These are phyloP conservation scores for Pyracantha coccinea DNA, from an alignment of 331 rosid species.

Conservation along the genomic window DNA sequence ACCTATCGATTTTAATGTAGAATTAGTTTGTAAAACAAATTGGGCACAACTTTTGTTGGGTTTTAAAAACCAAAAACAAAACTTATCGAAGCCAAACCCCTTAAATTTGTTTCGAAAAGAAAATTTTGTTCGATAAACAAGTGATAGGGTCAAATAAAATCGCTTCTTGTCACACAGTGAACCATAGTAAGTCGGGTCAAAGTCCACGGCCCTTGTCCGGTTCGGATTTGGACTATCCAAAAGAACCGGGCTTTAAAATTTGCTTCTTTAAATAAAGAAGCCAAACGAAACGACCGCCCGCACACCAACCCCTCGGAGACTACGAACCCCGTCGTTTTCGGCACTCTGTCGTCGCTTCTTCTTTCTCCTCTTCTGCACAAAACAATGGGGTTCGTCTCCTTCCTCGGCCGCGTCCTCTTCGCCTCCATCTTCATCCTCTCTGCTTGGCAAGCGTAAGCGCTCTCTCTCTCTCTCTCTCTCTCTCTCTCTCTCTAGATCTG, in stretches of 20 bases:
- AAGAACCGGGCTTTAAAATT: background rate
- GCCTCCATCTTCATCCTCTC: constrained; percentile 90
- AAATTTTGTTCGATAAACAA: no score
- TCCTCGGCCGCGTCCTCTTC: constrained; percentile 82
- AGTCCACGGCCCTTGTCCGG: no score
- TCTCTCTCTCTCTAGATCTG: background rate
- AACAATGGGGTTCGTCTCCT: constrained; percentile 71
- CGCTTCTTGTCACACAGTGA: no score
- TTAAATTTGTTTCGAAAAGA: no score
- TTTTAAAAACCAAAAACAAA: no score
- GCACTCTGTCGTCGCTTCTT: background rate
- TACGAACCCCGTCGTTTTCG: background rate
- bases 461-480: background rate
- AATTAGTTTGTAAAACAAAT: no score
- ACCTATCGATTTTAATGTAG: no score
- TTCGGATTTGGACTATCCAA: no score
- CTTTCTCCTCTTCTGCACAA: background rate
- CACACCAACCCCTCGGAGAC: background rate
- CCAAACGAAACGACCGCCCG: background rate
- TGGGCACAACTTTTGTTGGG: no score
- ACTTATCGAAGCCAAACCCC: no score
- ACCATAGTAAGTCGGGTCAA: no score
- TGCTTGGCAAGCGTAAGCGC: constrained; percentile 71
- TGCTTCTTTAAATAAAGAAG: background rate
- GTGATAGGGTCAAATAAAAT: no score